Evolutionary conservation across 148 eudicot species (phyloP).

Genomic region (Rhododendron williamsianum): DNA sequence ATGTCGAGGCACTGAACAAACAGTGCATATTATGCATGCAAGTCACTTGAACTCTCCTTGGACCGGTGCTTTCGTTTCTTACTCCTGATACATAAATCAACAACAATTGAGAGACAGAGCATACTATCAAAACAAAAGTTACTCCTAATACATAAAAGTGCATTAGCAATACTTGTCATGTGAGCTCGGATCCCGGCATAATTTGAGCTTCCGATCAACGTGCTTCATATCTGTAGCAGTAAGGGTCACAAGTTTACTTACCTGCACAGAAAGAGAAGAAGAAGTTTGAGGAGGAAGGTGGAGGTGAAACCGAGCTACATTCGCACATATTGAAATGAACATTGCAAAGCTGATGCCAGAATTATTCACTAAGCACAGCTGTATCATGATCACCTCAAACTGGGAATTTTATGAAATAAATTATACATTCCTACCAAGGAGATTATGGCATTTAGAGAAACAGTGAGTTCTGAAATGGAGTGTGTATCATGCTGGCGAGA

Average conservation of each 20-base stretch:
- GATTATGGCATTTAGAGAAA: conserved; percentile 58
- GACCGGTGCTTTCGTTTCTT: conserved; percentile 93
- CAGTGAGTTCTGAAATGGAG: conserved; percentile 48
- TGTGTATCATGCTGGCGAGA: conserved; percentile 62
- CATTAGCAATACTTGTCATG: conserved; percentile 66
- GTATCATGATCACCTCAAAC: background rate
- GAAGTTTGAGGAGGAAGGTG: background rate
- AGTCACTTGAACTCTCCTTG: conserved; percentile 41
- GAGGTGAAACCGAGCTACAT: background rate
- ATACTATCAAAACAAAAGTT: background rate
- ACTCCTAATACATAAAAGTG: background rate
- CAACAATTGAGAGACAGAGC: background rate
- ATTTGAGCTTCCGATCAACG: conserved; percentile 82
- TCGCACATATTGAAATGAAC: background rate
- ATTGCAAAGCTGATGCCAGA: background rate
- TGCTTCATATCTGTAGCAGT: conserved; percentile 63
- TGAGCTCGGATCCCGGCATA: conserved; percentile 75
- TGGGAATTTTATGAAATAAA: background rate
- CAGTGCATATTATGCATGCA: conserved; percentile 24
- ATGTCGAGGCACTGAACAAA: background rate
- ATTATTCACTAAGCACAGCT: background rate
- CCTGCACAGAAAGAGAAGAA: conserved; percentile 28
- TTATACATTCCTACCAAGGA: conserved; percentile 30
- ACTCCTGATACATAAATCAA: conserved; percentile 41
- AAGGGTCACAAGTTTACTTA: conserved; percentile 44